Evolutionary conservation across 306 rosid genomes (phyloP).

Genomic region (Begonia loranthoides): DNA sequence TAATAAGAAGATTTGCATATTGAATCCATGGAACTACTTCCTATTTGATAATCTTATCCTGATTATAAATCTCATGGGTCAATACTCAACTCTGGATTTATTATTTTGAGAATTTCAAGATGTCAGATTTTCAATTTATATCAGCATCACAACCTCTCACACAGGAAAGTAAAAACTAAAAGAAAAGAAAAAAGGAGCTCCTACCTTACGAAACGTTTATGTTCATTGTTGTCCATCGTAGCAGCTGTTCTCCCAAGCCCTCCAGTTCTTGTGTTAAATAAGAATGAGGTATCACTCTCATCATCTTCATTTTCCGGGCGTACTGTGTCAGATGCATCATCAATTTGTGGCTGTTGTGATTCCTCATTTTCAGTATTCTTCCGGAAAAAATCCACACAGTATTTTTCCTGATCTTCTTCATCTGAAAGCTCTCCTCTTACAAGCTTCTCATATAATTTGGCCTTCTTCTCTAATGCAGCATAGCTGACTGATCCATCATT

Average conservation of each 20-base stretch:
- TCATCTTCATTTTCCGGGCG: constrained; percentile 30
- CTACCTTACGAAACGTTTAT: constrained; percentile 81
- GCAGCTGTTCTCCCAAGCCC: constrained; percentile 52
- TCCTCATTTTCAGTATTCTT: constrained; percentile 59
- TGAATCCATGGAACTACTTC: no score
- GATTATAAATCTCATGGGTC: no score
- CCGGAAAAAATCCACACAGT: constrained; percentile 77
- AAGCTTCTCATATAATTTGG: constrained; percentile 63
- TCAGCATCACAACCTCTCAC: neutral
- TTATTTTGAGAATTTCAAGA: no score
- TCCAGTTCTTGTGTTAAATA: constrained; percentile 35
- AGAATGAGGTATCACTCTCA: constrained; percentile 19
- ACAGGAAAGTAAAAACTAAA: neutral
- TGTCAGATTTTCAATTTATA: neutral
- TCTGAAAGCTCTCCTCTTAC: constrained; percentile 73
- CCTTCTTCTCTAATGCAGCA: constrained; percentile 82
- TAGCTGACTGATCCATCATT: constrained; percentile 70
- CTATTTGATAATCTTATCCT: no score
- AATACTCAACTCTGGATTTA: no score
- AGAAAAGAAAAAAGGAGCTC: neutral
- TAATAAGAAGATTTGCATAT: no score
- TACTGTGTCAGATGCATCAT: constrained; percentile 9
- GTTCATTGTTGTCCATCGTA: constrained; percentile 38
- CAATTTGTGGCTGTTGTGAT: constrained; percentile 17
- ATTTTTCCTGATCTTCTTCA: constrained; percentile 82